Base-by-base conservation (phyloP, 2,329 filamentous ascomycete genomes). In the Rosellinia necatrix region DNA sequence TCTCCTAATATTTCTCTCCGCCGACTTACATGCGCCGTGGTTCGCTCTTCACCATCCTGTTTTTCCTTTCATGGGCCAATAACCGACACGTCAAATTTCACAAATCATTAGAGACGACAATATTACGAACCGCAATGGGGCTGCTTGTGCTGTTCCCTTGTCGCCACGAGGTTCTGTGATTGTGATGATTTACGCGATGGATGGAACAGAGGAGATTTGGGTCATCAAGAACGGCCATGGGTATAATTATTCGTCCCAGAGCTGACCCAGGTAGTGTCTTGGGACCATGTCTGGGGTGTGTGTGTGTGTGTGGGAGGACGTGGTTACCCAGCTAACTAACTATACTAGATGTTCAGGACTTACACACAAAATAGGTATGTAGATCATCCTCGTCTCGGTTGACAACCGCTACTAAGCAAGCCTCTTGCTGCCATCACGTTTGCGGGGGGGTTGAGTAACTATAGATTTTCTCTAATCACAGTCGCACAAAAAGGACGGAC, bases 1-100 rank as follows among this genome's bases (percentile, higher is more conserved):
- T 41, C 53, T 59, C 44, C 40, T 53, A 34, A 49, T 54, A 15
- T 17, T n/a, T 17, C 37, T n/a, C 49, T 19, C 24, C 40, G 43
- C 49, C 43, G 44, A 29, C 50, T 32, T 46, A 54, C 30, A 32
- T 13, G n/a, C 30, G 12, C 35, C 15, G 12, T 24, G 17, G 17
- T 21, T 13, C 8, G 13, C 25, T 22, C 29, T 29, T 35, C 41
- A 48, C 48, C 42, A 52, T 41, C 41, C 37, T 38, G 19, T 48
- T 34, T 30, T 37, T 41, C 54, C 43, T 44, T 38, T 22, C 19
- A 3, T 40, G 17, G 30, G 15, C 43, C 49, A 53, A 57, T 53
- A 43, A 43, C 54, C 48, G 49, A 48, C 37, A 38, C 27, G 24
- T 57, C 47, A 52, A 53, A 57, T 57, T 48, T 53, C 49, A 52